Conservation (phyloP, 179 eudicot genomes). For the Monotropa hypopitys region DNA sequence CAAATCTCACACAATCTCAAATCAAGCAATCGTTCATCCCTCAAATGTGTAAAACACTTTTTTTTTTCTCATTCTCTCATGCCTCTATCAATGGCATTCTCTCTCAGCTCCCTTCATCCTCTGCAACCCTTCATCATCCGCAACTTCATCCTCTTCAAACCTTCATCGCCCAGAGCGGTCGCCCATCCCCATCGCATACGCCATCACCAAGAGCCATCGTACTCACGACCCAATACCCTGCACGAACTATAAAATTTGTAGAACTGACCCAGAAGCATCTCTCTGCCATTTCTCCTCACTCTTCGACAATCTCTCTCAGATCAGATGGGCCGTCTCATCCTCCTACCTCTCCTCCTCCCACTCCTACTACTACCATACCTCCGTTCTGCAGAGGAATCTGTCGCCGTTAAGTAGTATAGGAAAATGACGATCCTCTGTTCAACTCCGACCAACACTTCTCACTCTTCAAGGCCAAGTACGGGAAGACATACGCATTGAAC, state of each 20-base stretch:
- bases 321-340: conserved; percentile 10
- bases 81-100: too few species aligned
- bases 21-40: too few species aligned
- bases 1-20: too few species aligned
- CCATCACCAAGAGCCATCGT: too few species aligned
- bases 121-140: too few species aligned
- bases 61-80: too few species aligned
- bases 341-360: conserved; percentile 7
- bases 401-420: conserved; percentile 31
- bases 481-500: conserved; percentile 33
- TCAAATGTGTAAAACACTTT: too few species aligned
- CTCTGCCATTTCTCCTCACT: background rate
- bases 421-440: conserved; percentile 19
- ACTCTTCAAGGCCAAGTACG: conserved; percentile 52
- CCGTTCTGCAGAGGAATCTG: conserved; percentile 4
- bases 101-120: too few species aligned
- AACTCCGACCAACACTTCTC: conserved; percentile 71
- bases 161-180: too few species aligned
- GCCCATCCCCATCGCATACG: too few species aligned
- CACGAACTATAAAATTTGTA: background rate
- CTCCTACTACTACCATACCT: conserved; percentile 14
- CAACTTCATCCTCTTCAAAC: too few species aligned
- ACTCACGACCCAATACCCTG: background rate
- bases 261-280: background rate
- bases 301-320: conserved; percentile 1